phyloP scores from a whole-genome alignment of 2,329 filamentous ascomycete species.

The Xylariaceae sp. region DNA sequence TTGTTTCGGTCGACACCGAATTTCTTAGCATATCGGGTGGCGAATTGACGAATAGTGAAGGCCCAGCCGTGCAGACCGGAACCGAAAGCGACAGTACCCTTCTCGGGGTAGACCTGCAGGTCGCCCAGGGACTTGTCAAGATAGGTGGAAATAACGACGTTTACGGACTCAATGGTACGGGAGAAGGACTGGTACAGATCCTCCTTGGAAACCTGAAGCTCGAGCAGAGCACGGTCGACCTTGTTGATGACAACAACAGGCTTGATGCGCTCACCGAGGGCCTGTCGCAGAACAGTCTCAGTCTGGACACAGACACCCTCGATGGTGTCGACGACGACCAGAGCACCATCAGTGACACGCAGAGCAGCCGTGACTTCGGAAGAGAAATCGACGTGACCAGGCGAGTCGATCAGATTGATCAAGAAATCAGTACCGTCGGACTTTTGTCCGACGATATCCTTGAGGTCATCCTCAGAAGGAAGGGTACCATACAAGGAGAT shows the following conservation, averaged over 20 bases:
- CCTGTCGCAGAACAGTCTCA: constrained; percentile 98
- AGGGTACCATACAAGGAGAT: constrained; percentile 95
- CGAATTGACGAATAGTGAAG: constrained; percentile 98
- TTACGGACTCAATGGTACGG: constrained; percentile 98
- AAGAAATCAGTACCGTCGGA: constrained; percentile 94
- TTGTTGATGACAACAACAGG: constrained; percentile 99
- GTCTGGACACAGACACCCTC: constrained; percentile 99
- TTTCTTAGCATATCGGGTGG: constrained; percentile 95
- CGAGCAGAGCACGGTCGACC: constrained; percentile 98
- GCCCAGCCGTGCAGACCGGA: constrained; percentile 99
- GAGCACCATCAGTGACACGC: constrained; percentile 98
- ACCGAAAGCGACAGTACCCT: constrained; percentile 97
- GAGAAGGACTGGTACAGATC: constrained; percentile 99
- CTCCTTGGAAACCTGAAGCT: constrained; percentile 98
- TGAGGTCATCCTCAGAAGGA: constrained; percentile 76
- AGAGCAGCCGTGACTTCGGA: constrained; percentile 99
- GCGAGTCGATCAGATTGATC: constrained; percentile 99
- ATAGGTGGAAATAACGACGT: constrained; percentile 99
- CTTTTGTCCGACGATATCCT: constrained; percentile 88
- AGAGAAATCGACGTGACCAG: constrained; percentile 99
- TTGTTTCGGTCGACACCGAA: constrained; percentile 99
- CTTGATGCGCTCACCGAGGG: constrained; percentile 99
- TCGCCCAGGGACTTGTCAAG: constrained; percentile 95
- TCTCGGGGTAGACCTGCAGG: constrained; percentile 96
- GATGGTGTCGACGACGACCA: constrained; percentile 99